Evolutionary conservation across 2,329 filamentous ascomycete species (phyloP).

Genomic region (Geoglossum cookeanum): DNA sequence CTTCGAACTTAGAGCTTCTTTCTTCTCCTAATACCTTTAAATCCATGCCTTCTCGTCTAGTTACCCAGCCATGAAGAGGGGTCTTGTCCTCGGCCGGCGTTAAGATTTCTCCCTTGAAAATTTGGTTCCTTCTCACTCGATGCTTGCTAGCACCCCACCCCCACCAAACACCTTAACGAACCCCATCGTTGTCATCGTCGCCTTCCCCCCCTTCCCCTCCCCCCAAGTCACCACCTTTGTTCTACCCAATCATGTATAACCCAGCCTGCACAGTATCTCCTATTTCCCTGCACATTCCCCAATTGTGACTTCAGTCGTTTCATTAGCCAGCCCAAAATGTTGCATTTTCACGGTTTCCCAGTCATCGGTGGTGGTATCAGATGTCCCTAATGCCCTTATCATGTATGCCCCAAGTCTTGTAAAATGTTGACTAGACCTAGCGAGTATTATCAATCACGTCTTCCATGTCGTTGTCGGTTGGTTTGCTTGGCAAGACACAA

Average conservation of each 20-base stretch:
- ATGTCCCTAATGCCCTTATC: conserved; percentile 2
- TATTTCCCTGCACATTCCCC: conserved; percentile 2
- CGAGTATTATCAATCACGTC: neutral
- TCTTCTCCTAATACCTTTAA: conserved; percentile 3
- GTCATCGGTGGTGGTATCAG: conserved; percentile 2
- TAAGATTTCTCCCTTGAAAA: conserved; percentile 1
- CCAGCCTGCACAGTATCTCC: neutral
- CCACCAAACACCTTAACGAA: neutral
- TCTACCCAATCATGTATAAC: neutral
- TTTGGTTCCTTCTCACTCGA: neutral
- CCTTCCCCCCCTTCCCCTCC: neutral
- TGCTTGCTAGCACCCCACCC: neutral
- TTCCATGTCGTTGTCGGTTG: conserved; percentile 1
- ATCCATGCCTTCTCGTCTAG: conserved; percentile 3
- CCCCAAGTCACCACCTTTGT: neutral
- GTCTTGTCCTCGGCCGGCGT: conserved; percentile 19
- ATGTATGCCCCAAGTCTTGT: conserved; percentile 3
- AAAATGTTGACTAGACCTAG: conserved; percentile 3
- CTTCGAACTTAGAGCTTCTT: conserved; percentile 4
- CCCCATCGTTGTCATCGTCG: neutral
- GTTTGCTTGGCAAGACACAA: conserved; percentile 1
- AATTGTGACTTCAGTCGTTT: neutral
- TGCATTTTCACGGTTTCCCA: conserved; percentile 3
- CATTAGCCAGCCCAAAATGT: conserved; percentile 1
- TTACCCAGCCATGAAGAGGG: conserved; percentile 16